phyloP scores from a whole-genome alignment of 1,284 basidiomycete genomes.

The Cronartium quercuum region DNA sequence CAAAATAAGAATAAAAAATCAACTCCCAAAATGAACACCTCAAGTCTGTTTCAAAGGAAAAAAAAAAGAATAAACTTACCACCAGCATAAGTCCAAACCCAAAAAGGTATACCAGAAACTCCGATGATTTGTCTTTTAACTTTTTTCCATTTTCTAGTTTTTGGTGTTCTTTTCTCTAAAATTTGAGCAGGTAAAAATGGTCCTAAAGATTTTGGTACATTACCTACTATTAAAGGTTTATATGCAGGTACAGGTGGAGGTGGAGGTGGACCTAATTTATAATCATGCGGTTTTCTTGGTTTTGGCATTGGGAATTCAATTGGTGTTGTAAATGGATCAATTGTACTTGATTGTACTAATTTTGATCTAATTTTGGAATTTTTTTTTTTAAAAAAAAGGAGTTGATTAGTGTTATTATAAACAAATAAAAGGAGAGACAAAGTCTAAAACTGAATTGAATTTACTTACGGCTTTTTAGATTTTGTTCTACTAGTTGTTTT shows the following conservation, averaged over 20 bases:
- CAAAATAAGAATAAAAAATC: background rate
- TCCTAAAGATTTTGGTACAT: conserved; percentile 5
- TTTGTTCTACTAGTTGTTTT: background rate
- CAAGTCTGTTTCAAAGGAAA: background rate
- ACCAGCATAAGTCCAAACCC: conserved; percentile 36
- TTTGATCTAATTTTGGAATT: background rate
- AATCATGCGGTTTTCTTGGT: conserved; percentile 20
- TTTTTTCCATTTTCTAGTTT: conserved; percentile 27
- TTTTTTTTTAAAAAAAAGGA: background rate
- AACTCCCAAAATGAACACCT: background rate
- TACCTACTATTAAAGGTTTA: conserved; percentile 14
- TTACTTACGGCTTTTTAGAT: background rate
- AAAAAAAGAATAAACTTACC: conserved; percentile 7
- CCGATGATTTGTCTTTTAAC: conserved; percentile 10
- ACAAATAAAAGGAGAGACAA: background rate
- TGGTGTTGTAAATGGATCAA: conserved; percentile 1
- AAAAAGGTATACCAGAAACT: conserved; percentile 28
- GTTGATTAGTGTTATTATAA: background rate
- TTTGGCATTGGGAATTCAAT: background rate
- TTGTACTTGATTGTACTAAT: conserved; percentile 5
- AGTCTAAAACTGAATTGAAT: background rate
- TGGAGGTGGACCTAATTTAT: conserved; percentile 22
- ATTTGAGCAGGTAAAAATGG: conserved; percentile 26
- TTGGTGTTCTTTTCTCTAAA: conserved; percentile 32
- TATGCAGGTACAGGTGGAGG: conserved; percentile 37